These are phyloP conservation scores for Hypoxylon trugodes DNA, from an alignment of 495 filamentous ascomycete genomes.

Conservation along the genomic window DNA sequence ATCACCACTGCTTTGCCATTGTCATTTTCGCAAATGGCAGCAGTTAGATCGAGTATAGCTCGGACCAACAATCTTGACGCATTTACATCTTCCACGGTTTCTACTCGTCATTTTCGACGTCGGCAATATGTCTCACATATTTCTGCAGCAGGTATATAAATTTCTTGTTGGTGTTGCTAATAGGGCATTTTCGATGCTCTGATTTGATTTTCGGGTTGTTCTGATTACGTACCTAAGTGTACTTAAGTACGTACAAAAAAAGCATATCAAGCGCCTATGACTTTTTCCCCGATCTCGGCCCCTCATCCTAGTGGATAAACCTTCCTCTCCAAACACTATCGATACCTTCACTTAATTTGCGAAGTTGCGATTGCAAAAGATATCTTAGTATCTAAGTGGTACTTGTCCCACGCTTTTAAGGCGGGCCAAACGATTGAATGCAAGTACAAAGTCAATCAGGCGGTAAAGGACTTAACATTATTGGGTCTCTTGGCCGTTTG, in stretches of 20 bases:
- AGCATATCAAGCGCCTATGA: background rate
- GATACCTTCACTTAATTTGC: too few species aligned
- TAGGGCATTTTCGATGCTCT: too few species aligned
- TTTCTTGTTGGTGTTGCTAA: too few species aligned
- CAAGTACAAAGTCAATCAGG: conserved; percentile 3
- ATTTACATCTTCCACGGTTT: conserved; percentile 4
- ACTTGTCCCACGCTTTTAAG: conserved; percentile 35
- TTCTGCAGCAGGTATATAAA: conserved; percentile 21
- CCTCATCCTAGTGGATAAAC: conserved; percentile 23
- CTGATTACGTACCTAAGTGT: conserved; percentile 23
- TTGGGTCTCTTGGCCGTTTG: background rate
- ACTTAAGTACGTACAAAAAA: background rate
- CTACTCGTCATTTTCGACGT: background rate
- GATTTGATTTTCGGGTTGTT: background rate
- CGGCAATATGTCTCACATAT: conserved; percentile 9
- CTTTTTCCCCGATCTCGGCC: conserved; percentile 25
- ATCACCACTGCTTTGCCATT: background rate
- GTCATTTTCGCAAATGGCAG: conserved; percentile 30
- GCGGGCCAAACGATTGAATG: conserved; percentile 14
- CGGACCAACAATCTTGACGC: conserved; percentile 10
- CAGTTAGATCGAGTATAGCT: conserved; percentile 20
- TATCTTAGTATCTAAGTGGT: too few species aligned
- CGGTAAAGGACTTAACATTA: conserved; percentile 10
- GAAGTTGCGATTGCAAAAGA: too few species aligned
- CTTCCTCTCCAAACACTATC: conserved; percentile 8